These are phyloP conservation scores for Phanerochaete carnosa DNA, from an alignment of 768 basidiomycete genomes.

Conservation along the genomic window DNA sequence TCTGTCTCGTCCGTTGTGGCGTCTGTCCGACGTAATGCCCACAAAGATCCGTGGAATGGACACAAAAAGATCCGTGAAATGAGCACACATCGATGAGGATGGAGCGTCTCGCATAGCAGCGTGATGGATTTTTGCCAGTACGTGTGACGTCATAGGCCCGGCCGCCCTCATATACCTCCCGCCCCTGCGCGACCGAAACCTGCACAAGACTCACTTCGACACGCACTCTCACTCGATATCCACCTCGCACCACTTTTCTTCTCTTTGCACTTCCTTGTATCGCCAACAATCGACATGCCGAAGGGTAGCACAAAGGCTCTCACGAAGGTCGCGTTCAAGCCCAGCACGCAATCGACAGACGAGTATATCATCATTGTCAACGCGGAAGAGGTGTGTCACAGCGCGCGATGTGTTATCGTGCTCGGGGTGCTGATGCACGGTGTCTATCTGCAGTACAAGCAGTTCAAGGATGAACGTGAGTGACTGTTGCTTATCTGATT, in stretches of 20 bases:
- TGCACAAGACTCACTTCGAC: constrained; percentile 1
- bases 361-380: constrained; percentile 74
- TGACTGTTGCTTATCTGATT: constrained; percentile 15
- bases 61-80: too few species aligned
- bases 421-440: not conserved
- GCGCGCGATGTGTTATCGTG: constrained; percentile 2
- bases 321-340: constrained; percentile 78
- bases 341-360: constrained; percentile 65
- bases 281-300: not conserved
- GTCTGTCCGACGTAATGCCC: not conserved
- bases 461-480: constrained; percentile 80
- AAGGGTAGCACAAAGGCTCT: constrained; percentile 52
- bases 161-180: not conserved
- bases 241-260: not conserved
- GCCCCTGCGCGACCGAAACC: not conserved
- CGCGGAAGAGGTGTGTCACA: constrained; percentile 49
- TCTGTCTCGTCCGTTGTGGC: not conserved
- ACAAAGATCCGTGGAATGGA: not conserved
- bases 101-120: not conserved
- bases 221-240: not conserved
- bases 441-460: constrained; percentile 50
- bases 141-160: not conserved
- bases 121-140: not conserved
- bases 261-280: not conserved
- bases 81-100: not conserved